Evolutionary conservation across 2,329 filamentous ascomycete species (phyloP).

Genomic region (Ilyonectria destructans): DNA sequence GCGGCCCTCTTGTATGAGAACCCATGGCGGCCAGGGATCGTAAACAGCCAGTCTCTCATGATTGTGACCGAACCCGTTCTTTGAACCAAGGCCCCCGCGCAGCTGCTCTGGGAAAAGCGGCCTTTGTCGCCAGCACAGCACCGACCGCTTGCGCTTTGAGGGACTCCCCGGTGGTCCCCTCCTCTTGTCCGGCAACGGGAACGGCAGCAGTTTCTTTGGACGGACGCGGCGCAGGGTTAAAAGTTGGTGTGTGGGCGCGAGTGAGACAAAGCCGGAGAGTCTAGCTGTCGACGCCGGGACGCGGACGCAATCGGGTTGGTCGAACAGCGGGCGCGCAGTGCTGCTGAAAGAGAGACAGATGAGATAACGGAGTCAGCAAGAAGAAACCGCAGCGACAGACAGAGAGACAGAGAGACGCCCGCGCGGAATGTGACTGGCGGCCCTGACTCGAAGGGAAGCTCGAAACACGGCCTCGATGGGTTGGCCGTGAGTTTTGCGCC

Average conservation of each 20-base stretch:
- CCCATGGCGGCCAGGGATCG: constrained; percentile 37
- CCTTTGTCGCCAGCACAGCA: constrained; percentile 33
- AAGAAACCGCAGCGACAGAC: not conserved
- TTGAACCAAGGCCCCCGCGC: constrained; percentile 34
- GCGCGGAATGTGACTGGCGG: constrained; percentile 49
- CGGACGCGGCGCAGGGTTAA: constrained; percentile 44
- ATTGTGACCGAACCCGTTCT: constrained; percentile 48
- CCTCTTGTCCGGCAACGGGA: constrained; percentile 21
- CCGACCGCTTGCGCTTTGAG: constrained; percentile 43
- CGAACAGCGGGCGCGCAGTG: constrained; percentile 3
- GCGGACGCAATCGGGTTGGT: constrained; percentile 47
- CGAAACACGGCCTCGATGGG: constrained; percentile 40
- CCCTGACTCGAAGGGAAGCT: constrained; percentile 46
- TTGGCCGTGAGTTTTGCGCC: constrained; percentile 9
- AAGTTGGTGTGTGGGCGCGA: constrained; percentile 32
- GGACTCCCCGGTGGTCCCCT: constrained; percentile 5
- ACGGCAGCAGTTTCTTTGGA: constrained; percentile 33
- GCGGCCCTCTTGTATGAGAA: constrained; percentile 43
- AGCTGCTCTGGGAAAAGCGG: constrained; percentile 48
- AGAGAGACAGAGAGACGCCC: constrained; percentile 24
- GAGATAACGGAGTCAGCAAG: not conserved
- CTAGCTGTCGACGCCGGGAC: not conserved
- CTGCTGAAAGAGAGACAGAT: constrained; percentile 41
- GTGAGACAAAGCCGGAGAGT: constrained; percentile 40
- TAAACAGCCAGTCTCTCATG: constrained; percentile 44